Evolutionary conservation across 2,329 filamentous ascomycete genomes (phyloP), one percentile per base, ranked within the genome.

Genomic region (Bretziella fagacearum): DNA sequence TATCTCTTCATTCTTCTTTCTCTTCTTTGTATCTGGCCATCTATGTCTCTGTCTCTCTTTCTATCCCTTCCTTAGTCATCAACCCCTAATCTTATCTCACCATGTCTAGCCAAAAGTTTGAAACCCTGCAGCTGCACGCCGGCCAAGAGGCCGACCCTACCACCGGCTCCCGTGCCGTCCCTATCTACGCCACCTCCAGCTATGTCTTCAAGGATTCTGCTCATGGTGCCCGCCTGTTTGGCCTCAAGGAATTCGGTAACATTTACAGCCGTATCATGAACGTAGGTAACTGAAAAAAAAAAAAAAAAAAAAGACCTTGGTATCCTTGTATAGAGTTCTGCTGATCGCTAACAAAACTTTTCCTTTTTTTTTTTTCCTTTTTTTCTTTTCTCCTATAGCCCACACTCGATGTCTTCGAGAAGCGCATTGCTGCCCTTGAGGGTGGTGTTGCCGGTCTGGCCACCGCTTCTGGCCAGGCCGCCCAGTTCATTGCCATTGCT

Each of bases 221-320:
- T 43, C 91, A 96, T 59, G 91, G 85, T 52, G 91, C 91, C 48
- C 79, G 86, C 62, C 79, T 98, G 35, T 98, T 98, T 60, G 84
- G 85, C 60, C 83, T 98, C 63, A 93, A 96, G 68, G 86, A 96
- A 66, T 82, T 84, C 57, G 91, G 87, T 65, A 96, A 96, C 67
- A 93, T 96, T 63, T 98, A 98, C 72, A 91, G 81, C 62, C 84
- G 91, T 54, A 86, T 98, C 57, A 85, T 84, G 81, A 95, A 96
- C 65, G 83, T 85, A 58, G 59, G 74, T 13, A 8, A 11, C 32
- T 8, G 5, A 10, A 10, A 13, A 5, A n/a, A 5, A 17, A 7
- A 17, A 13, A 30, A 10, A 20, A 22, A 17, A 22, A 13, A n/a
- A 18, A 15, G 17, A 11, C 30, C 6, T 29, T 18, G 26, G 13